A percentile compares a stretch with the other conserved stretches of the same genome.
phyloP scores from a whole-genome alignment of 129 eudicot genomes.

The Tagetes patula region DNA sequence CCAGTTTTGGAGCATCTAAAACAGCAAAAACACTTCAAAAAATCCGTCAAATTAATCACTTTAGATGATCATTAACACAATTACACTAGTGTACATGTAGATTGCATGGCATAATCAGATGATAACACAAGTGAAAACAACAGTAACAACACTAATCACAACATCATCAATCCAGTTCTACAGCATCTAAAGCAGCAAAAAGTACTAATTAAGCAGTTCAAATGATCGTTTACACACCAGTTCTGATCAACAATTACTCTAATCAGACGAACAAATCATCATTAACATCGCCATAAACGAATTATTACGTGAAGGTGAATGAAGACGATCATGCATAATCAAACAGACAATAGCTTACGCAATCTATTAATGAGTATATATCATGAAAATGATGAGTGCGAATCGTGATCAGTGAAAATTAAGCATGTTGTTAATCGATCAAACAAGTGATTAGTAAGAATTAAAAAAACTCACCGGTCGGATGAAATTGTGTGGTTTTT shows the following conservation, averaged over 20 bases:
- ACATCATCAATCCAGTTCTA: background rate
- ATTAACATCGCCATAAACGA: background rate
- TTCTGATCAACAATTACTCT: background rate
- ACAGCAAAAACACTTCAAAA: no score
- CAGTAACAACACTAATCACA: background rate
- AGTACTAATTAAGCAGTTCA: no score
- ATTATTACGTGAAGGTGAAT: conserved; percentile 7
- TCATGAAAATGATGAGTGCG: background rate
- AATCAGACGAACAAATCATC: background rate
- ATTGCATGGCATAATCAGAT: background rate
- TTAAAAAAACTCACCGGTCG: background rate
- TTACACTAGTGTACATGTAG: no score
- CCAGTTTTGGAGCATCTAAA: no score
- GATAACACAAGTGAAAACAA: background rate
- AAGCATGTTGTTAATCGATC: background rate
- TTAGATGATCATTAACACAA: no score
- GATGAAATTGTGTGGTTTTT: conserved; percentile 1
- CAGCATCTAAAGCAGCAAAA: no score
- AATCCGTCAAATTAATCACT: no score
- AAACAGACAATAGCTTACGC: background rate
- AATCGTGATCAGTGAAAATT: background rate
- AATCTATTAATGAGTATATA: background rate
- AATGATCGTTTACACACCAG: no score
- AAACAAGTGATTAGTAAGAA: background rate
- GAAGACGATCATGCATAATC: conserved; percentile 8